Base-by-base conservation (phyloP, 1,284 basidiomycete species). In the Schizophyllum commune region DNA sequence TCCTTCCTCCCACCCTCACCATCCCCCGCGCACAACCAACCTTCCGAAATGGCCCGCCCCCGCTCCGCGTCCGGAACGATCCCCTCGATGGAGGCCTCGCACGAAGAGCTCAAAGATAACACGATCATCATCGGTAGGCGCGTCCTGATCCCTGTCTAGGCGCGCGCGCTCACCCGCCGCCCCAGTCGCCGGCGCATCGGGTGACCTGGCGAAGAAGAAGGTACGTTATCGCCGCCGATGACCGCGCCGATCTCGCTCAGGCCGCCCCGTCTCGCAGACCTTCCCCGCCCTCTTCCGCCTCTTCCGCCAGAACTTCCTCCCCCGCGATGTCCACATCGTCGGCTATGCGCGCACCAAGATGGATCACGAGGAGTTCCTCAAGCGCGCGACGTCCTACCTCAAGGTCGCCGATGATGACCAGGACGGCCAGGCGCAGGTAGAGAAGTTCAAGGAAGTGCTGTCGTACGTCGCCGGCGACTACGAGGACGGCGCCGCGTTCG, bases 201-300 rank as follows among this genome's bases (percentile, higher is more conserved):
- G 96, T 59, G 96, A 99, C 81, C 83, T 99, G 58, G 97, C 96
- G 63, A 98, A 98, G 89, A 99, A 99, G 82, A 99, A 99, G 85
- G 95, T 91, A 58, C 58, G 75, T 64, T 61, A 39, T 56, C 54
- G 55, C 33, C n/a, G 0, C 15, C 61, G 15, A 34, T 62, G 20
- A 56, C 34, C 58, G 62, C 54, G 61, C 52, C 39, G 39, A 47
- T 13, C 39, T 60, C 62, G 21, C 54, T 56, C 58, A 21, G 60
- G 56, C 57, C 58, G 61, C 55, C 60, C 55, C 20, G 27, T 5
- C 27, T 27, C 27, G 27, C 67, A 94, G 94, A 98, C 96, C 9
- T 92, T 95, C 75, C 95, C 95, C 17, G 95, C 95, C 52, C 82
- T 98, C 64, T 97, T 96, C 73, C 88, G 87, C 63, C 86, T 98